These are phyloP conservation scores for Phtheirospermum japonicum DNA, from an alignment of 257 asterid genomes.

Conservation along the genomic window DNA sequence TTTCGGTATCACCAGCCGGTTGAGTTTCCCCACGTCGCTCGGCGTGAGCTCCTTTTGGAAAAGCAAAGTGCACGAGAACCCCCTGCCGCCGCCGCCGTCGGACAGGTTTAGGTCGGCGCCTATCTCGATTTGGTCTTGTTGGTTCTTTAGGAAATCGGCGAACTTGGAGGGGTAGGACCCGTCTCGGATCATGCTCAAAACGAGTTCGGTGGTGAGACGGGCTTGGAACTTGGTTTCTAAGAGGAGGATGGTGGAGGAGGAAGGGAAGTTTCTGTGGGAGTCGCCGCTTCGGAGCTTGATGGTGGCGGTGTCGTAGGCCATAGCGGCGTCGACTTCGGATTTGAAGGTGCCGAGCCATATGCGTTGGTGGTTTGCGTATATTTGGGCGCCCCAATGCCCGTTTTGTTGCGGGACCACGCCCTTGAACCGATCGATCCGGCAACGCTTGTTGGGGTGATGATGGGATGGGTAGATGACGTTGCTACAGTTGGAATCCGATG, in stretches of 20 bases:
- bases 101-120: slow-evolving; percentile 22
- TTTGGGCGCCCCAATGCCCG: slow-evolving; percentile 90
- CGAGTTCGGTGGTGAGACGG: slow-evolving; percentile 41
- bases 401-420: slow-evolving; percentile 70
- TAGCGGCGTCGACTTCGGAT: slow-evolving; percentile 73
- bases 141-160: slow-evolving; percentile 42
- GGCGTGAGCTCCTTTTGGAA: slow-evolving; percentile 72
- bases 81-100: too few relatives aligned
- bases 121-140: slow-evolving; percentile 26
- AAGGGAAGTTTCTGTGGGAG: slow-evolving; percentile 56
- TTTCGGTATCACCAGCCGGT: slow-evolving; percentile 68
- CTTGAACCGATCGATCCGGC: slow-evolving; percentile 47
- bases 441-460: slow-evolving; percentile 25
- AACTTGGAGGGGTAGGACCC: slow-evolving; percentile 64
- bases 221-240: slow-evolving; percentile 59
- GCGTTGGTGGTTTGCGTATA: slow-evolving; percentile 63
- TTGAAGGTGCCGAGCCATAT: slow-evolving; percentile 87
- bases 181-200: slow-evolving; percentile 69
- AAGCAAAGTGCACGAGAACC: slow-evolving; percentile 41
- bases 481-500: slow-evolving; percentile 42
- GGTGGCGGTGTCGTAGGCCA: slow-evolving; percentile 89
- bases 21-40: slow-evolving; percentile 64
- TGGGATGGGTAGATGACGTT: slow-evolving; percentile 16
- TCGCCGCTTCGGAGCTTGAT: slow-evolving; percentile 53
- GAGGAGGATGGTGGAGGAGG: slow-evolving; percentile 37